These are phyloP conservation scores for Neurospora sp. DNA, from an alignment of 495 filamentous ascomycete genomes.

Conservation along the genomic window DNA sequence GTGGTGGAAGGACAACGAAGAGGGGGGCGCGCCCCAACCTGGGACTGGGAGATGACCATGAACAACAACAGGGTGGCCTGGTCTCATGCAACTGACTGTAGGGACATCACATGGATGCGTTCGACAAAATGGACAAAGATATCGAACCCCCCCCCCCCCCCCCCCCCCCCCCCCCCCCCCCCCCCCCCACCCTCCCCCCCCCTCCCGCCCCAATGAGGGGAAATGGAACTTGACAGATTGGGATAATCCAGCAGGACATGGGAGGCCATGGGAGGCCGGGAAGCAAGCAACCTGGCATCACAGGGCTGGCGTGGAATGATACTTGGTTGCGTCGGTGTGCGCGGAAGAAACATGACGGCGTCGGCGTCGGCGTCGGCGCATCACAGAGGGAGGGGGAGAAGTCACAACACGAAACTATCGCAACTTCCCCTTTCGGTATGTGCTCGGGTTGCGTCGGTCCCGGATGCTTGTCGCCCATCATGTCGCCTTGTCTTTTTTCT, in stretches of 20 bases:
- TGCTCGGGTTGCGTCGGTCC: not conserved
- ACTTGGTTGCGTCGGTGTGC: not conserved
- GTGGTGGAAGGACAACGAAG: not conserved
- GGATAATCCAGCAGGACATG: not conserved
- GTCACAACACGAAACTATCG: not conserved
- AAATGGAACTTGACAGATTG: not conserved
- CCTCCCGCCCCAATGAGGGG: not conserved
- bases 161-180: not conserved
- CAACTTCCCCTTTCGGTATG: constrained; percentile 5
- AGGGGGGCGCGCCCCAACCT: not conserved
- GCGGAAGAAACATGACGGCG: not conserved
- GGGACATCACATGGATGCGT: not conserved
- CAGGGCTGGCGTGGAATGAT: not conserved
- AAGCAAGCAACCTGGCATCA: not conserved
- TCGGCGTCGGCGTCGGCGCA: not conserved
- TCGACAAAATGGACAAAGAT: not conserved
- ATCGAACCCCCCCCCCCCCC: not conserved
- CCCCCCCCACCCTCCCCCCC: not conserved
- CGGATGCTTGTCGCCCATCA: not conserved
- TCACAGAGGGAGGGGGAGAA: not conserved
- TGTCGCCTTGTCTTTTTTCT: not conserved
- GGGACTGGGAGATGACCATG: not conserved
- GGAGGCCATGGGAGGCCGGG: not conserved
- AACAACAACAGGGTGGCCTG: not conserved
- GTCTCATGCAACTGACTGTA: not conserved